Evolutionary conservation across 192 early-diverging fungal species (phyloP).

Genomic region (Endogone sp.): DNA sequence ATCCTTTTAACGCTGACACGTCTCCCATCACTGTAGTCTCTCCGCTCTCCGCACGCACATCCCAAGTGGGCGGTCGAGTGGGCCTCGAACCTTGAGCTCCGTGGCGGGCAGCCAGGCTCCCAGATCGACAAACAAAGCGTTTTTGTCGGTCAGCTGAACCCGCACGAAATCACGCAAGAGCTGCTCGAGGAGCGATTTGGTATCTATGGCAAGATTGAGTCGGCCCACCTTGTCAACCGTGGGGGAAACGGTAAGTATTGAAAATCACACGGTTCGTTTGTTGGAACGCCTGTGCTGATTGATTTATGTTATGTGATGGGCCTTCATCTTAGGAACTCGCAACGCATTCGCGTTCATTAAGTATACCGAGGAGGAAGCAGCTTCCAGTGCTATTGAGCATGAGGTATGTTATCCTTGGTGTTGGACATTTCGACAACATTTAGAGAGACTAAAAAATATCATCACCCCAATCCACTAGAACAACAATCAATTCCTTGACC

Average conservation of each 20-base stretch:
- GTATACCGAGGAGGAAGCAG: constrained; percentile 41
- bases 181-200: constrained; percentile 47
- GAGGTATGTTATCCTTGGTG: constrained; percentile 42
- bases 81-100: constrained; percentile 46
- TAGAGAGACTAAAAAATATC: background rate
- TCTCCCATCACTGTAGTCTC: constrained; percentile 29
- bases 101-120: constrained; percentile 21
- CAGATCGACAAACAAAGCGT: constrained; percentile 49
- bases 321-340: background rate
- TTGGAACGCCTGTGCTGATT: too few species aligned
- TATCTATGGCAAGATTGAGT: constrained; percentile 48
- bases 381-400: constrained; percentile 43
- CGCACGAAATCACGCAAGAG: constrained; percentile 34
- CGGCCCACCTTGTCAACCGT: constrained; percentile 47
- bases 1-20: background rate
- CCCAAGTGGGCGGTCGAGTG: constrained; percentile 60
- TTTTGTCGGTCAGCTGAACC: constrained; percentile 66
- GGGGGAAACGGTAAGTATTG: constrained; percentile 4
- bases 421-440: too few species aligned
- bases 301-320: background rate
- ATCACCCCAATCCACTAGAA: constrained; percentile 4
- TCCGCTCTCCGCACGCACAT: constrained; percentile 8
- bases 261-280: background rate
- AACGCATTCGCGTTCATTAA: constrained; percentile 65
- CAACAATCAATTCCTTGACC: background rate